Percentiles rank a stretch among this genome's conserved stretches.
phyloP scores from a whole-genome alignment of 371 early-diverging fungal species.

The Dichotomocladium elegans region DNA sequence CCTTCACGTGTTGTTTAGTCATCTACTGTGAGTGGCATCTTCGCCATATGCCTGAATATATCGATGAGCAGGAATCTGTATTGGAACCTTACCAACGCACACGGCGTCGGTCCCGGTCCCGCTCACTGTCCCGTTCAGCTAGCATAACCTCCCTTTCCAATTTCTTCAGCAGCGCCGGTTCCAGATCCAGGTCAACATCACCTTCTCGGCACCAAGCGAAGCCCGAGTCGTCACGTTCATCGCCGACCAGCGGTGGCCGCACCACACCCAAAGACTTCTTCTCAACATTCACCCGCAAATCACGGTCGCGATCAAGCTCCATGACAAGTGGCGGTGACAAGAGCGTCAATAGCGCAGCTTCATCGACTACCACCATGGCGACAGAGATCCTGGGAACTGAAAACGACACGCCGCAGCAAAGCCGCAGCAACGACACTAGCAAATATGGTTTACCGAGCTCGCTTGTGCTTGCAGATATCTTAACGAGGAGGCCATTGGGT shows the following conservation, averaged over 20 bases:
- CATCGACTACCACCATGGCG: background rate
- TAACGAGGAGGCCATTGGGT: too few species aligned
- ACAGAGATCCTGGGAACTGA: too few species aligned
- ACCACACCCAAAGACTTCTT: constrained; percentile 7
- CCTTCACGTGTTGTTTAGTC: constrained; percentile 16
- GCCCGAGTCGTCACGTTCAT: too few species aligned
- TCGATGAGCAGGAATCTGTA: constrained; percentile 20
- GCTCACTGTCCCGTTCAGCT: constrained; percentile 34
- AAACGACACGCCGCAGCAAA: too few species aligned
- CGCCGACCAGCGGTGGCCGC: constrained; percentile 21
- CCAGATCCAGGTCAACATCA: too few species aligned
- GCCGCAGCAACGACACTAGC: too few species aligned
- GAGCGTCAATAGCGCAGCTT: background rate
- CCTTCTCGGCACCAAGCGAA: too few species aligned
- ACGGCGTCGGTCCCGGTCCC: constrained; percentile 38
- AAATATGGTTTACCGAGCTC: too few species aligned
- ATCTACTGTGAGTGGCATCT: constrained; percentile 33
- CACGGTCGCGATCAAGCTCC: constrained; percentile 5
- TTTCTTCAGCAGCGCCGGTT: constrained; percentile 23
- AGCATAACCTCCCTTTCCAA: constrained; percentile 37
- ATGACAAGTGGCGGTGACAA: constrained; percentile 5
- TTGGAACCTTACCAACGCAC: constrained; percentile 15
- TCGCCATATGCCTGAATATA: constrained; percentile 20
- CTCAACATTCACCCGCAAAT: background rate
- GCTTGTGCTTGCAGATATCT: too few species aligned